A percentile compares a stretch with the other conserved stretches of the same genome.
Evolutionary conservation across 1,284 basidiomycete species (phyloP).

Genomic region (Taiwanofungus camphoratus): DNA sequence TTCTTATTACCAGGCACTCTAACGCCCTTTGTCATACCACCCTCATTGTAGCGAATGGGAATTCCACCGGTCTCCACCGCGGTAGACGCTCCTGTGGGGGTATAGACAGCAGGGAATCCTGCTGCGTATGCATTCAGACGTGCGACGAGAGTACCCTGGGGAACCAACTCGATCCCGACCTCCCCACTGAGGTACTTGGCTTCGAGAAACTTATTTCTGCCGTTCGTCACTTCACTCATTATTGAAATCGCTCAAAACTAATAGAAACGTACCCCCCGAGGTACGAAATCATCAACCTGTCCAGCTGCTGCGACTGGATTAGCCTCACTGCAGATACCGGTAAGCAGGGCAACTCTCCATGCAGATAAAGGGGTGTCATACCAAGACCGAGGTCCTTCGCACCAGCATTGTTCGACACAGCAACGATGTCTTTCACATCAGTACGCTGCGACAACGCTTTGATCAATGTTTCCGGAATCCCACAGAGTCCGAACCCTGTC

Average conservation of each 20-base stretch:
- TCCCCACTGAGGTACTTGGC: constrained; percentile 75
- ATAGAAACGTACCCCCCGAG: constrained; percentile 62
- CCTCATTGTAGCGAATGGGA: constrained; percentile 68
- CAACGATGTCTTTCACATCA: constrained; percentile 70
- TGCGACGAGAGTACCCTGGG: constrained; percentile 88
- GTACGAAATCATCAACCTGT: constrained; percentile 82
- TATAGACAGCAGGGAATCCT: constrained; percentile 93
- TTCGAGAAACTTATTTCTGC: constrained; percentile 73
- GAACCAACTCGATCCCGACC: constrained; percentile 81
- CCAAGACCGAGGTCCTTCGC: constrained; percentile 74
- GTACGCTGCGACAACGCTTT: constrained; percentile 65
- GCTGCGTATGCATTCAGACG: constrained; percentile 87
- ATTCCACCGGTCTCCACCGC: constrained; percentile 77
- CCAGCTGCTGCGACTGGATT: constrained; percentile 69
- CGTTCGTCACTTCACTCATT: constrained; percentile 2
- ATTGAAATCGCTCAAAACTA: constrained; percentile 3
- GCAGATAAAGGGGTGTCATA: constrained; percentile 29
- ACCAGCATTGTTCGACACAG: constrained; percentile 91
- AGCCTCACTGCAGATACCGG: constrained; percentile 54
- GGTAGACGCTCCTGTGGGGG: constrained; percentile 84
- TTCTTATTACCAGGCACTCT: constrained; percentile 71
- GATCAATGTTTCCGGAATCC: constrained; percentile 82
- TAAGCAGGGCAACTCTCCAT: constrained; percentile 10
- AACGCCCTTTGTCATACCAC: constrained; percentile 58
- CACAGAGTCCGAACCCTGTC: constrained; percentile 72